Percentiles rank a stretch among this genome's conserved stretches.
Evolutionary conservation across 2,329 filamentous ascomycete genomes (phyloP).

Genomic region (Erysiphe neolycopersici): DNA sequence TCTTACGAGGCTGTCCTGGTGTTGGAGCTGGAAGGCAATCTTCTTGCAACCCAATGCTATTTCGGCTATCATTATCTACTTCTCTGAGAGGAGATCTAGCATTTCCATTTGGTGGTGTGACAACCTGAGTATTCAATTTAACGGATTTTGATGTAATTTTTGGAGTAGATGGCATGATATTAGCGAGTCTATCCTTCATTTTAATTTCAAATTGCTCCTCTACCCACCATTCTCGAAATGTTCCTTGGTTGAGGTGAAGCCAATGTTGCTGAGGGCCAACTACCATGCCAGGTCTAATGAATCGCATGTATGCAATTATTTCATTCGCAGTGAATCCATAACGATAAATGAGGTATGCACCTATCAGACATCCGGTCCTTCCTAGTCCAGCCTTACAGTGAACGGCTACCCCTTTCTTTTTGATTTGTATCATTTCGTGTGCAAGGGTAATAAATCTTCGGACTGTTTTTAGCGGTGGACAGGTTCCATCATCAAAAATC

Average conservation of each 20-base stretch:
- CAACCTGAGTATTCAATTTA: constrained; percentile 35
- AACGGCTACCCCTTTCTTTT: constrained; percentile 81
- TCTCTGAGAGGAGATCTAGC: constrained; percentile 75
- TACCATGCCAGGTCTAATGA: constrained; percentile 97
- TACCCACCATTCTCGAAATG: constrained; percentile 95
- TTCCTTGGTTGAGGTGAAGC: constrained; percentile 88
- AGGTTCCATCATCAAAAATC: constrained; percentile 98
- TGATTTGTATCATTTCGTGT: constrained; percentile 76
- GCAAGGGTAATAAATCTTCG: constrained; percentile 85
- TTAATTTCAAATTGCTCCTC: constrained; percentile 27
- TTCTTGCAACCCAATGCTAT: constrained; percentile 43
- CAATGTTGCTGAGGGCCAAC: constrained; percentile 97
- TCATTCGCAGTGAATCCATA: constrained; percentile 95
- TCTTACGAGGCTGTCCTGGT: constrained; percentile 84
- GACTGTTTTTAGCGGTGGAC: constrained; percentile 67
- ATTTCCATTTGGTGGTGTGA: constrained; percentile 62
- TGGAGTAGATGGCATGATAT: constrained; percentile 26
- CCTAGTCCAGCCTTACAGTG: constrained; percentile 97
- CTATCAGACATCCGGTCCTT: constrained; percentile 84
- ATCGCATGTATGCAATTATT: constrained; percentile 93
- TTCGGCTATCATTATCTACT: constrained; percentile 50
- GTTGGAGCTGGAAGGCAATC: constrained; percentile 88
- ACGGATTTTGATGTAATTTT: constrained; percentile 30
- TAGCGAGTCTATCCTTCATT: constrained; percentile 26
- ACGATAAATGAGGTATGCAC: constrained; percentile 90